These are phyloP conservation scores for Macrophomina tecta DNA, from an alignment of 2,329 filamentous ascomycete species.

Conservation along the genomic window DNA sequence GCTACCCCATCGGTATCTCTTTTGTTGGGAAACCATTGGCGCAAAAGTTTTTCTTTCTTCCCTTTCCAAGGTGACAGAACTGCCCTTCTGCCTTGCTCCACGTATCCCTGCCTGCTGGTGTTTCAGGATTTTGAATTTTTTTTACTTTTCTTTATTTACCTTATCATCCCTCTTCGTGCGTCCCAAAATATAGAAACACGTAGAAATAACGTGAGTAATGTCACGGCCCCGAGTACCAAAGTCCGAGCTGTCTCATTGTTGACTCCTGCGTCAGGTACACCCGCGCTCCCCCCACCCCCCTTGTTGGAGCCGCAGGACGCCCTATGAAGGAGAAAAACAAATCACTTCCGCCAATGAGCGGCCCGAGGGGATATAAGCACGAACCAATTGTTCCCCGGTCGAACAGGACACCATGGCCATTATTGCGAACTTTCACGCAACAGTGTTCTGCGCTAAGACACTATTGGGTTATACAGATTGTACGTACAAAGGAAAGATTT, in stretches of 20 bases:
- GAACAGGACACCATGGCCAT: too few species aligned
- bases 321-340: not conserved
- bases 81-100: not conserved
- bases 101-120: not conserved
- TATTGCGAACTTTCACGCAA: not conserved
- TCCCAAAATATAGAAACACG: not conserved
- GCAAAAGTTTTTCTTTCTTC: not conserved
- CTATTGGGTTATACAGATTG: slow-evolving; percentile 24
- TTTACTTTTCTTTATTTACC: not conserved
- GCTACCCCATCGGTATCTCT: too few species aligned
- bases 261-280: slow-evolving; percentile 3
- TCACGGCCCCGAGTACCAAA: not conserved
- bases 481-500: slow-evolving; percentile 21
- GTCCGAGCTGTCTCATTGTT: not conserved
- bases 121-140: slow-evolving; percentile 20
- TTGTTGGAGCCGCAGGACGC: not conserved
- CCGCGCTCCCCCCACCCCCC: not conserved
- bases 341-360: not conserved
- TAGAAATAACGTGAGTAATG: not conserved
- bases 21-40: not conserved
- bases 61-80: not conserved
- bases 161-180: not conserved
- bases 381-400: too few species aligned
- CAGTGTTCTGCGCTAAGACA: slow-evolving; percentile 22
- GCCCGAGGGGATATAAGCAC: too few species aligned